Evolutionary conservation across 768 basidiomycete genomes (phyloP).

Genomic region (Roridomyces roridus): DNA sequence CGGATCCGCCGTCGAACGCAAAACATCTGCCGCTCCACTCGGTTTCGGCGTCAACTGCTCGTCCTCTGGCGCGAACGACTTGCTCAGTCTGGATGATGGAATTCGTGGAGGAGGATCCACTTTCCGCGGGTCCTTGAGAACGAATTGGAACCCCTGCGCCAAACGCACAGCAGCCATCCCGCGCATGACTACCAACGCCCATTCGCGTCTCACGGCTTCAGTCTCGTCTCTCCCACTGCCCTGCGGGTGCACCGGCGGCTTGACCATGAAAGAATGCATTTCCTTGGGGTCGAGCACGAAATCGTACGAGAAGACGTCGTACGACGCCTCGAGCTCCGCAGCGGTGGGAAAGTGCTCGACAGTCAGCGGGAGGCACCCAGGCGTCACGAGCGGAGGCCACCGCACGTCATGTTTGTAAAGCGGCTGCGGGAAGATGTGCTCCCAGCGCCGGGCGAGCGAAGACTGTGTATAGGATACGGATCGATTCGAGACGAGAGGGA

Average conservation of each 20-base stretch:
- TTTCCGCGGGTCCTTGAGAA: constrained; percentile 56
- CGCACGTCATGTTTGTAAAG: constrained; percentile 86
- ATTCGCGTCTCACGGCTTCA: constrained; percentile 65
- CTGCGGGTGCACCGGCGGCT: constrained; percentile 51
- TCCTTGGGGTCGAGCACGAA: constrained; percentile 86
- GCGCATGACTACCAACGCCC: constrained; percentile 85
- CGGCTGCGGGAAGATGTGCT: constrained; percentile 80
- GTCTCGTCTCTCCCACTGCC: constrained; percentile 55
- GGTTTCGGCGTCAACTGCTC: constrained; percentile 56
- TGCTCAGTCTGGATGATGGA: constrained; percentile 49
- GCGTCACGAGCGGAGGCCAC: constrained; percentile 87
- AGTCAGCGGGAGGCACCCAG: constrained; percentile 88
- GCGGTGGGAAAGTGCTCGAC: constrained; percentile 86
- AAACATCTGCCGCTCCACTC: constrained; percentile 68
- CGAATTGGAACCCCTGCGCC: constrained; percentile 94
- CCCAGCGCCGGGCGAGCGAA: constrained; percentile 87
- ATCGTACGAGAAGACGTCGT: constrained; percentile 86
- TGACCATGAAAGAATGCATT: constrained; percentile 87
- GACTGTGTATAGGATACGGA: constrained; percentile 67
- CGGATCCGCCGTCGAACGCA: constrained; percentile 65
- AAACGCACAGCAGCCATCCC: constrained; percentile 94
- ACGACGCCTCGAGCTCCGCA: constrained; percentile 76
- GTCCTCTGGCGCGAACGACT: constrained; percentile 63
- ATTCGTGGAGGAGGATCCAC: constrained; percentile 31
- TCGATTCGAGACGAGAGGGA: constrained; percentile 67